Evolutionary conservation across 495 filamentous ascomycete genomes (phyloP), one percentile per base, ranked within the genome.

Genomic region (Lasiosphaeria miniovina): DNA sequence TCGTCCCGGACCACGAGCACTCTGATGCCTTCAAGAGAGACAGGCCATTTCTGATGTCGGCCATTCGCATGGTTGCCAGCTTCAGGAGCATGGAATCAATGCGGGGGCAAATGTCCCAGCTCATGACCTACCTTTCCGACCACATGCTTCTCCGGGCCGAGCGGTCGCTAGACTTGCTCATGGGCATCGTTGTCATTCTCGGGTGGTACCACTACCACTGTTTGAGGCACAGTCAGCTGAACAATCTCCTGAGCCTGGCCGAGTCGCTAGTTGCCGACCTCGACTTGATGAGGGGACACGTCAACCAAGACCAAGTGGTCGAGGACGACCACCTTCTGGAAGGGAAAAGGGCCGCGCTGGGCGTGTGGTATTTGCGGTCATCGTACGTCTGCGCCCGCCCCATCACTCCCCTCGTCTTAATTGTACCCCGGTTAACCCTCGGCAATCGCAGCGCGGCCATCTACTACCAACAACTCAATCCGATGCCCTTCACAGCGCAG

Each of bases 101-200:
- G 65, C 63, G 71, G 9, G 65, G 54, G 17, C 68, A 77, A 53
- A 74, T 74, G 33, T 66, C 61, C 14, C 68, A 69, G 36, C 61
- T 81, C 32, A 75, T 78, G 61, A 70, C 64, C 55, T 65, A 70
- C 43, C 61, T 79, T 52, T 61, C 74, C 31, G 71, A 75, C 33
- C 70, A 71, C 31, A 76, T 84, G 68, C 62, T 82, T 12, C 57
- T 81, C 53, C 71, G 74, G 38, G 72, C 73, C 6, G 75, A 82
- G 48, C 66, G 76, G 15, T 80, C 75, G 33, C 63, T 83, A 43
- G 80, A 84, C 43, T 62, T 80, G 15, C 71, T 83, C 10, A 74
- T 80, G 66, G 77, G 80, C 14, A 70, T 81, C 24, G 61, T 80
- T 10, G 63, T 81, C 3, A 72, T 77, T 49, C 61, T 82, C 15